Percentiles rank a stretch among this genome's conserved stretches.
Conservation (phyloP, 176 grass and related monocot genomes). For the Bromus sterilis region DNA sequence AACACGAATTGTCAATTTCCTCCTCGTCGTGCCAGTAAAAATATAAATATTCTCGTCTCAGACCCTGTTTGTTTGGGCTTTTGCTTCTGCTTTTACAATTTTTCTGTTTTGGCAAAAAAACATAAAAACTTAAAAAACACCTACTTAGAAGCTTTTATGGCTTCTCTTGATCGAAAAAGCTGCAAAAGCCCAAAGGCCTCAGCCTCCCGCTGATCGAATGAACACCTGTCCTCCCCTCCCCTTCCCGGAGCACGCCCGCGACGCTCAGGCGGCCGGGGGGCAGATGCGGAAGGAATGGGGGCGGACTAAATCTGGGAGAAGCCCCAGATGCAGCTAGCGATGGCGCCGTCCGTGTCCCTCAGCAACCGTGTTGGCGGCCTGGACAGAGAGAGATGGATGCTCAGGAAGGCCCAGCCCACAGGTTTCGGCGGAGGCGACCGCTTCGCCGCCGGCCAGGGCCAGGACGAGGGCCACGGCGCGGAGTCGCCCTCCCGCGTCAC, state of each 20-base stretch:
- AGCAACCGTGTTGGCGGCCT: conserved; percentile 46
- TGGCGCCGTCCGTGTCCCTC: conserved; percentile 90
- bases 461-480: conserved; percentile 45
- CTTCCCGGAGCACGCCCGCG: too few species aligned
- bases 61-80: too few species aligned
- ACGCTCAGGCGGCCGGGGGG: not conserved
- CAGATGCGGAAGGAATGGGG: not conserved
- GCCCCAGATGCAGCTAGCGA: conserved; percentile 85
- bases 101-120: too few species aligned
- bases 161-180: too few species aligned
- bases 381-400: conserved; percentile 87
- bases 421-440: conserved; percentile 54
- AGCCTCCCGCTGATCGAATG: too few species aligned
- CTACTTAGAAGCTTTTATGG: too few species aligned
- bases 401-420: conserved; percentile 68
- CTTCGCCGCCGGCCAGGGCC: conserved; percentile 39
- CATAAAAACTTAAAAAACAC: too few species aligned
- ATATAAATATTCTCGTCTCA: too few species aligned
- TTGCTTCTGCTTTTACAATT: too few species aligned
- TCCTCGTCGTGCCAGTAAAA: too few species aligned
- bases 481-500: conserved; percentile 61
- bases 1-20: too few species aligned
- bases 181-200: too few species aligned
- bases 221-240: not conserved
- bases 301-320: conserved; percentile 82